phyloP scores from a whole-genome alignment of 495 filamentous ascomycete genomes.

The Tuber brumale region DNA sequence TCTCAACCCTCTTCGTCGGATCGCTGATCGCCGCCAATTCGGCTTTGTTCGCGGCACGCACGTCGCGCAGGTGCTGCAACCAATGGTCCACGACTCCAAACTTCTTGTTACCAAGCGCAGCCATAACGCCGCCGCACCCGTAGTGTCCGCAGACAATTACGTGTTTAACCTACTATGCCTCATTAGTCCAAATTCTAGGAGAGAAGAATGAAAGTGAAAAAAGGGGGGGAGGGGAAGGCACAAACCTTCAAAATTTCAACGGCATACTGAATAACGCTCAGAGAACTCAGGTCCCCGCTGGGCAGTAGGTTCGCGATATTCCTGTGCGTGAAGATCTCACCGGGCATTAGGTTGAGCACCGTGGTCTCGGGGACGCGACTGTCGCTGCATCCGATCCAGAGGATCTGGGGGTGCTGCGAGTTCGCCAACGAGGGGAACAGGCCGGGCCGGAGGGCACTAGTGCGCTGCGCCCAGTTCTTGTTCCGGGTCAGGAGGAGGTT shows the following conservation, averaged over 20 bases:
- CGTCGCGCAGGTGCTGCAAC: constrained; percentile 57
- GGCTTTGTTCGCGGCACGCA: constrained; percentile 53
- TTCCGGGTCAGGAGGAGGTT: constrained; percentile 54
- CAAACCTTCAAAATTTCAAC: constrained; percentile 52
- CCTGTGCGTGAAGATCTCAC: constrained; percentile 57
- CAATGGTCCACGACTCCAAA: constrained; percentile 56
- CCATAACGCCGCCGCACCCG: constrained; percentile 59
- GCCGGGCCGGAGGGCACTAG: constrained; percentile 49
- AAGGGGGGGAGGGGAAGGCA: constrained; percentile 9
- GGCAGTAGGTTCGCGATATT: constrained; percentile 60
- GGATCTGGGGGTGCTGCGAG: constrained; percentile 54
- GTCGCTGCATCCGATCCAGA: constrained; percentile 62
- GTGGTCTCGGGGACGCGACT: constrained; percentile 58
- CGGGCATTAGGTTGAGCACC: constrained; percentile 54
- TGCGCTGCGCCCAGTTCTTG: constrained; percentile 51
- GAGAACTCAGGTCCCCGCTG: constrained; percentile 55
- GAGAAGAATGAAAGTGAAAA: background rate
- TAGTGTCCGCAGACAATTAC: constrained; percentile 61
- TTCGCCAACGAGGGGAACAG: constrained; percentile 52
- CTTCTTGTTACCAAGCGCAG: constrained; percentile 54
- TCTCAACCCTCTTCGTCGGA: constrained; percentile 47
- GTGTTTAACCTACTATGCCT: constrained; percentile 47
- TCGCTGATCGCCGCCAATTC: constrained; percentile 52
- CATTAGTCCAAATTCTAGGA: background rate
- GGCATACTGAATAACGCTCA: constrained; percentile 59